Evolutionary conservation across 495 filamentous ascomycete species (phyloP).

Genomic region (Neurospora pannonica): DNA sequence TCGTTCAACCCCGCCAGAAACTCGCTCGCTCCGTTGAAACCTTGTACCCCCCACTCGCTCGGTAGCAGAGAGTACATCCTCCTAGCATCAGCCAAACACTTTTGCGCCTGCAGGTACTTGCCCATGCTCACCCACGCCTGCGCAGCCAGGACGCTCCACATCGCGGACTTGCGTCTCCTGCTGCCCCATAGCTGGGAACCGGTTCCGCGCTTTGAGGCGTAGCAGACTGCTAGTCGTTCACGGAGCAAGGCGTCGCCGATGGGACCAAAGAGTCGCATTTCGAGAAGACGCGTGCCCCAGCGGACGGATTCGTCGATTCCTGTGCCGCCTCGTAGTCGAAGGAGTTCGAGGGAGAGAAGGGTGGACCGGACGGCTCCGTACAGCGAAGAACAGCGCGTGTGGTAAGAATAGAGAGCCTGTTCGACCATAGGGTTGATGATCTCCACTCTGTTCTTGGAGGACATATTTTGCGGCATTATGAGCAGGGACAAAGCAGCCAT

Average conservation of each 20-base stretch:
- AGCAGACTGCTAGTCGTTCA: slow-evolving; percentile 78
- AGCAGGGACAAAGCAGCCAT: slow-evolving; percentile 82
- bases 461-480: slow-evolving; percentile 58
- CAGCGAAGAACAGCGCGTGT: slow-evolving; percentile 66
- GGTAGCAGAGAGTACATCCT: slow-evolving; percentile 56
- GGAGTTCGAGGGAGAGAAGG: slow-evolving; percentile 66
- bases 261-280: slow-evolving; percentile 61
- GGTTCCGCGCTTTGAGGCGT: slow-evolving; percentile 57
- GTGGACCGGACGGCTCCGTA: slow-evolving; percentile 72
- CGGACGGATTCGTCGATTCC: slow-evolving; percentile 78
- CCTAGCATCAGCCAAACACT: slow-evolving; percentile 60
- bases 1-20: slow-evolving; percentile 55
- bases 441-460: slow-evolving; percentile 65
- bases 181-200: slow-evolving; percentile 57
- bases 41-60: slow-evolving; percentile 42
- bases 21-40: slow-evolving; percentile 48
- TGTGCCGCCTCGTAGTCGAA: slow-evolving; percentile 65
- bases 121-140: slow-evolving; percentile 70
- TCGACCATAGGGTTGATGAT: slow-evolving; percentile 78
- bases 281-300: slow-evolving; percentile 74
- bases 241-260: slow-evolving; percentile 70
- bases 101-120: slow-evolving; percentile 59
- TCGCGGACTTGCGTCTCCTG: slow-evolving; percentile 69
- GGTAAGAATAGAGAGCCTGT: slow-evolving; percentile 81
- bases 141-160: slow-evolving; percentile 80